A percentile compares a stretch with the other conserved stretches of the same genome.
Conservation (phyloP, 192 early-diverging fungal genomes). For the Chytriomyces confervae region DNA sequence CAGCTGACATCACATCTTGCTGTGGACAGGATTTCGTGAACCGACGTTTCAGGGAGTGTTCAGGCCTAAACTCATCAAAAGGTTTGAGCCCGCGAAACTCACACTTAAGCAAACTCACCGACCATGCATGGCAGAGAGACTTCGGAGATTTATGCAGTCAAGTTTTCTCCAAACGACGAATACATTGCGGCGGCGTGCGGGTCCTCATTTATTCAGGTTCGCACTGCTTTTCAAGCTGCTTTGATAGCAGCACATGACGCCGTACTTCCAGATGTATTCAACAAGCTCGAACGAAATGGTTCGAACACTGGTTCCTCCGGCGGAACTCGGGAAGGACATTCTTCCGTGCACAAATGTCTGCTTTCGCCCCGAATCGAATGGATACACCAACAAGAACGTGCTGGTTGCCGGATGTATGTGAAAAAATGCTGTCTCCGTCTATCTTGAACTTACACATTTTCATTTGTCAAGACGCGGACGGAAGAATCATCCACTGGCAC, state of each 20-base stretch:
- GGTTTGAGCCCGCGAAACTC: slow-evolving; percentile 6
- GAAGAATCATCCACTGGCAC: slow-evolving; percentile 60
- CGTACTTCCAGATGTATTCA: slow-evolving; percentile 37
- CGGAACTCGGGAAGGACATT: slow-evolving; percentile 18
- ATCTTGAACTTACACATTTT: background rate
- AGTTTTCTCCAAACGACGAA: slow-evolving; percentile 59
- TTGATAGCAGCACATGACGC: background rate
- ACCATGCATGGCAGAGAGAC: slow-evolving; percentile 32
- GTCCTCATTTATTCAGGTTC: slow-evolving; percentile 47
- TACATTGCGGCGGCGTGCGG: slow-evolving; percentile 52
- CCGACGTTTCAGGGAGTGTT: slow-evolving; percentile 38
- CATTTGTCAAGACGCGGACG: slow-evolving; percentile 53
- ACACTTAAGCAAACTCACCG: background rate
- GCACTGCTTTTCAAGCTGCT: background rate
- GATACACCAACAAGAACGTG: slow-evolving; percentile 55
- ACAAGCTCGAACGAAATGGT: slow-evolving; percentile 37
- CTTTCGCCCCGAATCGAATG: slow-evolving; percentile 49
- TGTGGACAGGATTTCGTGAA: slow-evolving; percentile 13
- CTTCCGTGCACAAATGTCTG: slow-evolving; percentile 55
- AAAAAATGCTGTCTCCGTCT: slow-evolving; percentile 4
- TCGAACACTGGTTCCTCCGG: slow-evolving; percentile 17
- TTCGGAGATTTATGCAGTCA: slow-evolving; percentile 53
- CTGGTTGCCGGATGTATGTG: slow-evolving; percentile 58
- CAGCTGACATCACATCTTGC: background rate
- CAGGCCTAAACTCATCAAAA: slow-evolving; percentile 35